These are phyloP conservation scores for Talaromyces sp. DNA, from an alignment of 2,329 filamentous ascomycete species.

Conservation along the genomic window DNA sequence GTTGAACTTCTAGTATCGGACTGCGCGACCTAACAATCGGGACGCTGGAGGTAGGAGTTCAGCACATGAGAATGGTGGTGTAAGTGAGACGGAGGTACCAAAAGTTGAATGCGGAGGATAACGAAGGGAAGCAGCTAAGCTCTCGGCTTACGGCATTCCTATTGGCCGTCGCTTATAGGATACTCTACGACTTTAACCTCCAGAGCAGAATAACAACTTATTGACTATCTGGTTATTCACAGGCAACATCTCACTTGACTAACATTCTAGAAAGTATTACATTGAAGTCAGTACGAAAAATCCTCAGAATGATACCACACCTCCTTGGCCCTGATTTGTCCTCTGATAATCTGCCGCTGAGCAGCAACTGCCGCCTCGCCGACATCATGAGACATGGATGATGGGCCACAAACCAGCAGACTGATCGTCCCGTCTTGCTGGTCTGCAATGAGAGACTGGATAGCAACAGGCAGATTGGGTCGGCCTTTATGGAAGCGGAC, in stretches of 20 bases:
- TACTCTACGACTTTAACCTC: not conserved
- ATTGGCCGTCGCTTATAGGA: not conserved
- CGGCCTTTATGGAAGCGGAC: conserved; percentile 1
- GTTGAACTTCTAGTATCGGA: not conserved
- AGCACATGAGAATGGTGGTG: not conserved
- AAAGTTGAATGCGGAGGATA: not conserved
- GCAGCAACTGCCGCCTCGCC: conserved; percentile 46
- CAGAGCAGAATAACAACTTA: not conserved
- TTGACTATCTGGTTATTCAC: not conserved
- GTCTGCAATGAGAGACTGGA: not conserved
- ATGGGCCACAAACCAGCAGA: conserved; percentile 45
- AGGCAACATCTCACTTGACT: not conserved
- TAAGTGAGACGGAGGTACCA: not conserved
- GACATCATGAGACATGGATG: conserved; percentile 48
- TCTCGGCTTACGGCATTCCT: not conserved
- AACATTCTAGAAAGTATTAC: not conserved
- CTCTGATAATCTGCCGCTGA: conserved; percentile 38
- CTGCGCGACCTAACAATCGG: not conserved
- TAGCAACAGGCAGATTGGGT: conserved; percentile 4
- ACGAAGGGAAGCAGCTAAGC: not conserved
- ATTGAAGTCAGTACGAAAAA: conserved; percentile 32
- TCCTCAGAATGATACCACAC: conserved; percentile 49
- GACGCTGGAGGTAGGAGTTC: no score
- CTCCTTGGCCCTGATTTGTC: conserved; percentile 26
- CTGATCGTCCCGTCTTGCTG: conserved; percentile 10